Percentiles rank a stretch among this genome's conserved stretches.
phyloP scores from a whole-genome alignment of 441 rosid species.

The Hura crepitans region DNA sequence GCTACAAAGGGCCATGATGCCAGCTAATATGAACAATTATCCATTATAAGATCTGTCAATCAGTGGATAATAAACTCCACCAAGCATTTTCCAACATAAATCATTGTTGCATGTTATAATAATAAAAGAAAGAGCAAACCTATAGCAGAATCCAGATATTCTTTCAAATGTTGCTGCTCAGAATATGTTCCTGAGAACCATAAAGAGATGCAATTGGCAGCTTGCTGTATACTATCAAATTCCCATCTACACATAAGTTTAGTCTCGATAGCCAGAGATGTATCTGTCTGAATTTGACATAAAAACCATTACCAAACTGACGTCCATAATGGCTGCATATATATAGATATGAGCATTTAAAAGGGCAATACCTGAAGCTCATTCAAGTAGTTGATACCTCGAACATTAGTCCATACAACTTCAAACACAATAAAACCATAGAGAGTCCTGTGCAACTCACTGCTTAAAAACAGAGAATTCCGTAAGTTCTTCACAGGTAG shows the following conservation, averaged over 20 bases:
- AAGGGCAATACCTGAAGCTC: slow-evolving; percentile 79
- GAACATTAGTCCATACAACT: slow-evolving; percentile 69
- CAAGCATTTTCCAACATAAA: neutral
- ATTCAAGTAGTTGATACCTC: slow-evolving; percentile 83
- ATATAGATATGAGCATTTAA: slow-evolving; percentile 7
- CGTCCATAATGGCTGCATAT: slow-evolving; percentile 11
- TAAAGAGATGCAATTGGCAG: slow-evolving; percentile 47
- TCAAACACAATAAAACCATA: slow-evolving; percentile 92
- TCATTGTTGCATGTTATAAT: slow-evolving; percentile 5
- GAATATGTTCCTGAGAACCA: slow-evolving; percentile 76
- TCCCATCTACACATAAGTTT: slow-evolving; percentile 95
- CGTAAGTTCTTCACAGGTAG: slow-evolving; percentile 67
- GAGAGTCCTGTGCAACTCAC: slow-evolving; percentile 67
- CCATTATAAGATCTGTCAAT: neutral
- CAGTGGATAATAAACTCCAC: neutral
- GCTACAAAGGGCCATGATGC: neutral
- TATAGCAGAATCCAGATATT: slow-evolving; percentile 49
- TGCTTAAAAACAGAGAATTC: slow-evolving; percentile 51
- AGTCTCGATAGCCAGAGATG: slow-evolving; percentile 82
- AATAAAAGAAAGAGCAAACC: slow-evolving; percentile 38
- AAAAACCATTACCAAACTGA: slow-evolving; percentile 23
- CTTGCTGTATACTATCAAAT: slow-evolving; percentile 83
- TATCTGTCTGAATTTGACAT: slow-evolving; percentile 61
- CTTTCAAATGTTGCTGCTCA: slow-evolving; percentile 48
- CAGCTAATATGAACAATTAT: neutral